phyloP scores from a whole-genome alignment of 768 basidiomycete species.

The Chalciporus piperatus region DNA sequence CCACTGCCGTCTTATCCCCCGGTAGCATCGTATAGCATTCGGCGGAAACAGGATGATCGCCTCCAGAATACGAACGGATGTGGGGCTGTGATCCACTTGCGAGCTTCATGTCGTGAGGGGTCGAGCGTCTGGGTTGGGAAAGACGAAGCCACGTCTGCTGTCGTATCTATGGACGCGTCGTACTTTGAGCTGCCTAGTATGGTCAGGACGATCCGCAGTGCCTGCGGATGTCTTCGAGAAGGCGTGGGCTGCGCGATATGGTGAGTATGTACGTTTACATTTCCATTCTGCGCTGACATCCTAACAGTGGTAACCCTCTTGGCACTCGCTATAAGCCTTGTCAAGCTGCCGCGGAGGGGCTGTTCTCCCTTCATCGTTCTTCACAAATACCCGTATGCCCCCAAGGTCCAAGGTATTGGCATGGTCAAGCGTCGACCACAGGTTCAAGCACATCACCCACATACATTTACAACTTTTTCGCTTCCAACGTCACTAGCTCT shows the following conservation, averaged over 20 bases:
- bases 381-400: constrained; percentile 32
- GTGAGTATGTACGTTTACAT: constrained; percentile 28
- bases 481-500: constrained; percentile 40
- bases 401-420: constrained; percentile 44
- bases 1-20: constrained; percentile 36
- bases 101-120: constrained; percentile 50
- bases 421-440: constrained; percentile 20
- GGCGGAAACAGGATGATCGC: constrained; percentile 4
- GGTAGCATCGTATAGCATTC: constrained; percentile 20
- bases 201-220: constrained; percentile 49
- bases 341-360: constrained; percentile 49
- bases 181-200: constrained; percentile 55
- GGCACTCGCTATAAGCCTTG: constrained; percentile 64
- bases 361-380: constrained; percentile 28
- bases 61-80: constrained; percentile 50
- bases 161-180: constrained; percentile 52
- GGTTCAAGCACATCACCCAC: constrained; percentile 16
- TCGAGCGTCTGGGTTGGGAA: constrained; percentile 60
- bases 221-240: constrained; percentile 67
- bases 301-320: constrained; percentile 57
- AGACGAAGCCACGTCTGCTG: constrained; percentile 46
- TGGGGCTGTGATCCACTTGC: constrained; percentile 57
- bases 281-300: constrained; percentile 9
- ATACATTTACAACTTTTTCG: constrained; percentile 48
- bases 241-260: constrained; percentile 65